Percentiles rank a stretch among this genome's conserved stretches.
These are phyloP conservation scores for Bryoerythrophyllum caledonicum DNA, from an alignment of 225 moss, liverwort and hornwort genomes.

Conservation along the genomic window DNA sequence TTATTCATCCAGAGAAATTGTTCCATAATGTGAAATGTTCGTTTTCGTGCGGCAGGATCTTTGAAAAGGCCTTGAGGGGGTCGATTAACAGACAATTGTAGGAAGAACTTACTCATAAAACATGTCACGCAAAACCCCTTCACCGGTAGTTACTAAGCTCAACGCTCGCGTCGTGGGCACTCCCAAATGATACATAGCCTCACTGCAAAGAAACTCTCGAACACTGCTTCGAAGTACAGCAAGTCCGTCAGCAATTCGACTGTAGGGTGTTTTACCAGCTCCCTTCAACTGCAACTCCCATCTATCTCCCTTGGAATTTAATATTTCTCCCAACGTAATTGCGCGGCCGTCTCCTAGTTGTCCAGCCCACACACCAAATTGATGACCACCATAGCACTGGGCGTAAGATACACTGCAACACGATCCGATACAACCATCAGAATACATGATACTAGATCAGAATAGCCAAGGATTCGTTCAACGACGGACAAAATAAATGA, in stretches of 20 bases:
- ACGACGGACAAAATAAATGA: not conserved
- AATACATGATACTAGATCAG: constrained; percentile 4
- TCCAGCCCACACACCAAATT: constrained; percentile 99
- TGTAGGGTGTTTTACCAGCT: constrained; percentile 95
- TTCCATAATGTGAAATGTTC: not conserved
- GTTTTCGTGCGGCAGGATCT: not conserved
- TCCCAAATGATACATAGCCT: constrained; percentile 91
- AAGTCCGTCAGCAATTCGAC: constrained; percentile 92
- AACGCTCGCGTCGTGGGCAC: constrained; percentile 93
- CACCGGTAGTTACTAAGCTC: constrained; percentile 83
- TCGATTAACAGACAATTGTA: not conserved
- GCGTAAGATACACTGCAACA: constrained; percentile 71
- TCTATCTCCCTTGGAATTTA: constrained; percentile 72
- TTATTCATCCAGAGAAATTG: not conserved
- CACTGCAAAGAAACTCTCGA: constrained; percentile 93
- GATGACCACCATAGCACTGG: constrained; percentile 97
- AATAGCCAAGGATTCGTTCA: not conserved
- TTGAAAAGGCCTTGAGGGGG: not conserved
- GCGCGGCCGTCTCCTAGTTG: constrained; percentile 97
- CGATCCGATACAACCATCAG: constrained; percentile 24
- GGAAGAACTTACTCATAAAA: constrained; percentile 84
- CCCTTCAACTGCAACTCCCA: constrained; percentile 98
- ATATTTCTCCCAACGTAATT: constrained; percentile 80
- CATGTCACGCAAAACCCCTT: constrained; percentile 94
- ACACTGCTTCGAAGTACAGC: constrained; percentile 96